Evolutionary conservation across 805 yeast genomes (phyloP).

Genomic region (Metschnikowia similis): DNA sequence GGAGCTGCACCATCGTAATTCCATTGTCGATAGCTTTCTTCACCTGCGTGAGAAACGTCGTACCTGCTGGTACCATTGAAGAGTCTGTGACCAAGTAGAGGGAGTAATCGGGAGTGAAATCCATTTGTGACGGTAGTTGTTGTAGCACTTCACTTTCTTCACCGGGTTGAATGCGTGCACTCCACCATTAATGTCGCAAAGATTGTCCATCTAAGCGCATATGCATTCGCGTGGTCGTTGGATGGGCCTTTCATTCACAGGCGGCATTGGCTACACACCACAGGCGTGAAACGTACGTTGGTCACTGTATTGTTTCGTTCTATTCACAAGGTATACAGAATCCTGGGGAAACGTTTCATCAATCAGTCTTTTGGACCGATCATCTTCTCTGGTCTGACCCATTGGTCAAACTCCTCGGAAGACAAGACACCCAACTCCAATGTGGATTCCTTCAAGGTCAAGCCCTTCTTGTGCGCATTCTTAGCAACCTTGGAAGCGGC

Average conservation of each 20-base stretch:
- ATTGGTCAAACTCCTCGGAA: conserved; percentile 85
- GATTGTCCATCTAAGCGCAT: conserved; percentile 13
- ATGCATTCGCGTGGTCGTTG: conserved; percentile 6
- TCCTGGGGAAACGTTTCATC: background rate
- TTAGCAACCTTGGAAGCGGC: conserved; percentile 96
- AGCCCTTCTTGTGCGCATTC: conserved; percentile 97
- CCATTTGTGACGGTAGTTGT: background rate
- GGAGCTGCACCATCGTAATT: conserved; percentile 73
- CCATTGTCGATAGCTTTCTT: conserved; percentile 63
- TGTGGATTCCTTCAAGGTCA: conserved; percentile 92
- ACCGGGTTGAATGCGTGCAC: too few relatives aligned
- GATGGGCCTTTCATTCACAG: background rate
- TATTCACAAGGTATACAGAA: background rate
- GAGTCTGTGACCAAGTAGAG: conserved; percentile 80
- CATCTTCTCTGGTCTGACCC: conserved; percentile 98
- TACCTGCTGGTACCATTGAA: conserved; percentile 60
- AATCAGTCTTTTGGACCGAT: conserved; percentile 77
- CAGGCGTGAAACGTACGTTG: background rate
- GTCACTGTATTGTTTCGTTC: background rate
- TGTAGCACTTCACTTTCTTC: too few relatives aligned
- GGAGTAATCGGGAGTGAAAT: conserved; percentile 21
- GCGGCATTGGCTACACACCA: background rate
- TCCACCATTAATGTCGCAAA: conserved; percentile 9
- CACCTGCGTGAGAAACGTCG: conserved; percentile 58
- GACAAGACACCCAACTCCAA: conserved; percentile 82